These are phyloP conservation scores for Hirsutella minnesotensis DNA, from an alignment of 2,329 filamentous ascomycete species.

Conservation along the genomic window DNA sequence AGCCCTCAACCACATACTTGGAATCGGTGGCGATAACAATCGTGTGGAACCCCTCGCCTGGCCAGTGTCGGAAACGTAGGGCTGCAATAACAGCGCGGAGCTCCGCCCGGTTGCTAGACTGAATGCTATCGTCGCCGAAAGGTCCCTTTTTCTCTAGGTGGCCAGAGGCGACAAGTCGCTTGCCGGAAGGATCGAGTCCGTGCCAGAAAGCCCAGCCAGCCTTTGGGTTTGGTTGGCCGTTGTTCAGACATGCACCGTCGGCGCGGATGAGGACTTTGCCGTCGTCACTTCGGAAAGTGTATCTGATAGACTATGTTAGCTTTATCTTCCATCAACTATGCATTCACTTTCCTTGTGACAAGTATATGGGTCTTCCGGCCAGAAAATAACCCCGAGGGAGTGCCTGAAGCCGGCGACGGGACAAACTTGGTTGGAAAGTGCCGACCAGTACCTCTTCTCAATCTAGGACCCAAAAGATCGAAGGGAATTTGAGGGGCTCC, in stretches of 20 bases:
- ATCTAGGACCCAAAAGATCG: no score
- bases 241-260: no score
- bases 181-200: slow-evolving; percentile 5
- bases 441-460: no score
- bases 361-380: no score
- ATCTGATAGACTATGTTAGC: no score
- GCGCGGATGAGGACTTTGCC: background rate
- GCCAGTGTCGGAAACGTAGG: slow-evolving; percentile 32
- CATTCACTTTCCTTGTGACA: no score
- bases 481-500: no score
- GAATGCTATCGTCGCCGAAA: slow-evolving; percentile 19
- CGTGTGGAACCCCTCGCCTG: slow-evolving; percentile 22
- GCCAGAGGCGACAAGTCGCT: slow-evolving; percentile 11
- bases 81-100: slow-evolving; percentile 41
- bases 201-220: slow-evolving; percentile 29
- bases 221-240: slow-evolving; percentile 20
- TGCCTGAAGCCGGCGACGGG: no score
- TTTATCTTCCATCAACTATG: no score
- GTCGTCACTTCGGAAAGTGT: background rate
- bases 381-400: no score
- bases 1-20: slow-evolving; percentile 33
- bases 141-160: slow-evolving; percentile 32
- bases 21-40: slow-evolving; percentile 44
- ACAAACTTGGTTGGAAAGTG: no score
- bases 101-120: slow-evolving; percentile 39